These are phyloP conservation scores for Fragosphaeria purpurea DNA, from an alignment of 2,329 filamentous ascomycete species.

Conservation along the genomic window DNA sequence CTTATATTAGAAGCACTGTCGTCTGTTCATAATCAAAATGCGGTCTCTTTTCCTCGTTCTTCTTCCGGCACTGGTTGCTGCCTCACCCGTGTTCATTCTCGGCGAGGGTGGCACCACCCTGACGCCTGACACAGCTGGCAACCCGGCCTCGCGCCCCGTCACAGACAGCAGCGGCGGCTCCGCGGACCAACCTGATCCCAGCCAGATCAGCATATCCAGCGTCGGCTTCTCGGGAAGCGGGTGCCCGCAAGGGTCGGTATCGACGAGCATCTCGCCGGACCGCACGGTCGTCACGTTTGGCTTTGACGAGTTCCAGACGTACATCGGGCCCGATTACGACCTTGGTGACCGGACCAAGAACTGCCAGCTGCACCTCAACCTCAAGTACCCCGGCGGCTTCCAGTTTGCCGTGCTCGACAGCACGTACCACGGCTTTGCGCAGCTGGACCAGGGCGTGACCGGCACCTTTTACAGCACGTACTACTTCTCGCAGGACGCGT, in stretches of 20 bases:
- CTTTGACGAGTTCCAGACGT: conserved; percentile 37
- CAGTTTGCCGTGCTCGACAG: conserved; percentile 36
- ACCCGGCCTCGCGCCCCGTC: conserved; percentile 1
- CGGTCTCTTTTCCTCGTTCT: conserved; percentile 23
- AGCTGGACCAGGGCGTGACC: conserved; percentile 33
- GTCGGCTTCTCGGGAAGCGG: conserved; percentile 33
- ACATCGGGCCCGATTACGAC: conserved; percentile 32
- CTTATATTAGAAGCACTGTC: too few species aligned
- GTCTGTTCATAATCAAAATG: conserved; percentile 21
- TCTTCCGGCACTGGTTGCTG: conserved; percentile 25
- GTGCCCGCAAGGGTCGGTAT: conserved; percentile 33
- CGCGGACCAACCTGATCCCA: conserved; percentile 27
- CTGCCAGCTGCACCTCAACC: conserved; percentile 36
- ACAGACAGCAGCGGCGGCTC: conserved; percentile 16
- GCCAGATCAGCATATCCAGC: conserved; percentile 29
- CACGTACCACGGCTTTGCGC: conserved; percentile 39
- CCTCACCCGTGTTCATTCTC: conserved; percentile 21
- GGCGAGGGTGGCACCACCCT: conserved; percentile 12
- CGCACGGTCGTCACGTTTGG: conserved; percentile 36
- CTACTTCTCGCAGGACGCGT: conserved; percentile 36
- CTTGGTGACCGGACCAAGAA: conserved; percentile 32
- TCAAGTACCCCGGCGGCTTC: conserved; percentile 37
- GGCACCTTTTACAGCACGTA: conserved; percentile 37
- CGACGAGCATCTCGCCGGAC: conserved; percentile 32
- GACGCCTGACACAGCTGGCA: conserved; percentile 1